Conservation (phyloP, 1,284 basidiomycete species). For the Cryptococcus sp. region DNA sequence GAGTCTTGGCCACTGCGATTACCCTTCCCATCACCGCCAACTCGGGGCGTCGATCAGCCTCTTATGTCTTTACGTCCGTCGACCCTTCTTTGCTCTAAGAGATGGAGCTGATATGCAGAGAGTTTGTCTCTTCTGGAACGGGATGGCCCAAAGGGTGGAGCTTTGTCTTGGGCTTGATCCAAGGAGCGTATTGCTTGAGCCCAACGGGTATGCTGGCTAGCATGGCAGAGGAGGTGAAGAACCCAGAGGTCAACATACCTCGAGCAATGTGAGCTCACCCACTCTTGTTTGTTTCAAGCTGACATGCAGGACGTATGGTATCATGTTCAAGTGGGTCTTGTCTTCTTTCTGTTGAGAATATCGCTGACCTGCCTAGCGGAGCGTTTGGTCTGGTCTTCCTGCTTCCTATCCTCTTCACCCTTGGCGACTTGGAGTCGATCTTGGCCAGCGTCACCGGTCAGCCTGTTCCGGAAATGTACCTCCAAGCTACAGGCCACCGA, state of each 20-base stretch:
- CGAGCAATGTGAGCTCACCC: conserved; percentile 39
- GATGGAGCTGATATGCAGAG: conserved; percentile 9
- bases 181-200: conserved; percentile 36
- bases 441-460: conserved; percentile 45
- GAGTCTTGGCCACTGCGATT: conserved; percentile 43
- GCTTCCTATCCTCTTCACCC: conserved; percentile 48
- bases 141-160: conserved; percentile 38
- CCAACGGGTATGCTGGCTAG: conserved; percentile 41
- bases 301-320: conserved; percentile 24
- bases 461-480: conserved; percentile 47
- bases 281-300: conserved; percentile 7
- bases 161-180: conserved; percentile 38
- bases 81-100: not conserved
- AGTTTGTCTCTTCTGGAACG: conserved; percentile 42
- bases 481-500: conserved; percentile 43
- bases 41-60: conserved; percentile 31
- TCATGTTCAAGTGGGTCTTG: conserved; percentile 20
- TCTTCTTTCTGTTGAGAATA: conserved; percentile 3
- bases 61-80: conserved; percentile 24
- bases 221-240: conserved; percentile 45
- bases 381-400: conserved; percentile 36
- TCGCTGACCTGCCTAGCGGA: conserved; percentile 12
- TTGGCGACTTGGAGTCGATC: conserved; percentile 42
- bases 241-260: conserved; percentile 39
- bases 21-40: conserved; percentile 43